Evolutionary conservation across 805 yeast species (phyloP), one percentile per base, ranked within the genome.

Genomic region (Pichia phayaonensis): DNA sequence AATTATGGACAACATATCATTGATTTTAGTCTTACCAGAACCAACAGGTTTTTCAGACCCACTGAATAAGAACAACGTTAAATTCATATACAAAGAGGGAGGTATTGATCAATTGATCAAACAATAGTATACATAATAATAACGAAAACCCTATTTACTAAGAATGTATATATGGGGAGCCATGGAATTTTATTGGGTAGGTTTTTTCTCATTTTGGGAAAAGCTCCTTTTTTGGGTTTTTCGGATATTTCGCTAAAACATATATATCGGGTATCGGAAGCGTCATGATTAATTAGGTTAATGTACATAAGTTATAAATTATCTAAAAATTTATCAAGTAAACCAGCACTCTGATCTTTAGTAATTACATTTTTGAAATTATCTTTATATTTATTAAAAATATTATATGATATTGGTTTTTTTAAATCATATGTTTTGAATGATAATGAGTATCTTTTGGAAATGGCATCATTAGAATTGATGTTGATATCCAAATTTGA

Each of bases 391-490:
- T 47, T 49, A 29, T 51, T 34, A 18, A 51, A 36, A 13, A 38
- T 7, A 20, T 52, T 50, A 1, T 41, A 22, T 11, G 49, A 27
- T 16, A 49, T 23, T 13, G 57, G 57, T 18, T 42, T 39, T 31
- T 43, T 40, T 40, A 45, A 36, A 48, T 61, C 63, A 46, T 60
- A 58, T 36, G 59, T 55, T 51, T 60, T 62, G 48, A 62, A 62
- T 8, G 61, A 58, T 24, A 62, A 22, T 2, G 57, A 55, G 34
- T 50, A 55, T 36, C 56, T 44, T 20, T 55, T 52, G 4, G 50
- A 23, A 6, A 46, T 20, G 2, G 12, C 21, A 31, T 46, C 38
- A 23, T 23, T 23, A 8, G 11, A 4, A 18, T 45, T 20, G 22
- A 21, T 23, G 11, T 20, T 18, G 13, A 15, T 18, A 21, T 29